A percentile compares a stretch with the other conserved stretches of the same genome.
Conservation (phyloP, 257 asterid genomes). For the Solanum chiquidenum region DNA sequence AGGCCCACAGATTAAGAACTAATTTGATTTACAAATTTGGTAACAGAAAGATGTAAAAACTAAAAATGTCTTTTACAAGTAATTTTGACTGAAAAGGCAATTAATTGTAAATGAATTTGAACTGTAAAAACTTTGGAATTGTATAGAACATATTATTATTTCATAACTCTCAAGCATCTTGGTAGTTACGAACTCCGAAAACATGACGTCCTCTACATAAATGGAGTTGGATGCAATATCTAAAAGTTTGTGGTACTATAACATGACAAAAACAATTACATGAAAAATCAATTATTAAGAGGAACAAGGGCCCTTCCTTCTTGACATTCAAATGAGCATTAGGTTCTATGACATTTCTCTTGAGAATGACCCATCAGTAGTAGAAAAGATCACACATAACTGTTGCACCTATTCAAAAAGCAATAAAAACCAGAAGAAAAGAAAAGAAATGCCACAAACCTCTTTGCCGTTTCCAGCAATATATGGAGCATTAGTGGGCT, state of each 20-base stretch:
- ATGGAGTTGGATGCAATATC: not conserved
- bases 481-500: constrained; percentile 60
- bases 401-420: not conserved
- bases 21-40: not conserved
- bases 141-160: not conserved
- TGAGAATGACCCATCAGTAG: not conserved
- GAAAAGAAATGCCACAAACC: constrained; percentile 18
- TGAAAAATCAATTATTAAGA: not conserved
- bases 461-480: constrained; percentile 74
- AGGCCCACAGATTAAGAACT: not conserved
- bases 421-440: not conserved
- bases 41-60: not conserved
- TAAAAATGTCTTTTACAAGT: not conserved
- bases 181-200: not conserved
- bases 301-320: not conserved
- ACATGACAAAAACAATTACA: not conserved
- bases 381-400: not conserved
- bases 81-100: not conserved
- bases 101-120: not conserved
- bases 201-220: not conserved
- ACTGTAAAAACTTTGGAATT: not conserved
- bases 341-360: not conserved
- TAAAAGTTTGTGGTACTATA: not conserved
- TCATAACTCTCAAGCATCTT: not conserved
- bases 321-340: not conserved